Evolutionary conservation across 805 yeast genomes (phyloP), one percentile per base, ranked within the genome.

Genomic region (Lachancea lanzarotensis): DNA sequence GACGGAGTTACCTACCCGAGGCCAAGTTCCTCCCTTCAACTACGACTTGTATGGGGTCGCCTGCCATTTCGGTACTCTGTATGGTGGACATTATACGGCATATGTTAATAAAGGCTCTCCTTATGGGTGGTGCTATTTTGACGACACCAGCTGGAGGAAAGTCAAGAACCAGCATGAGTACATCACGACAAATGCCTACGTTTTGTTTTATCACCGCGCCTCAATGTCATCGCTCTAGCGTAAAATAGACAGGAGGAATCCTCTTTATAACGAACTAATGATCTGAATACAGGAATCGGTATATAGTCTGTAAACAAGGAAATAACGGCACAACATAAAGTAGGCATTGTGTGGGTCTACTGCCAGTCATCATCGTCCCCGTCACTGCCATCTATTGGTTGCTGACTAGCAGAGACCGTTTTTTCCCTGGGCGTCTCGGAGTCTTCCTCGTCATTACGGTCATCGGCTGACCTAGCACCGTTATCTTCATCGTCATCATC

Each of bases 41-140:
- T 90, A 89, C 62, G 76, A 76, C 49, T 63, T 90, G 18, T 83
- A 77, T 56, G 95, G 85, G 0, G 95, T 89, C 1, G 87, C 87
- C 13, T 81, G 86, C 52, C 97, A 90, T 63, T 79, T 68, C 49
- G 97, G 97, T 11, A 80, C 84, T 33, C 70, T 90, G 32, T 76
- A 81, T 35, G 84, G 90, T 8, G 97, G 97, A 0, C 97, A 90
- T 63, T 90, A 90, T 63, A 90, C 96, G 0, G 69, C 95, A 1
- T 85, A 72, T 57, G 91, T 86, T 3, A 68, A 79, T 57, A 86
- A 86, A 55, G 80, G 79, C 20, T 60, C 62, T 17, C 64, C 57
- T 33, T 68, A 69, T 45, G 83, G 81, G 1, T 89, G 96, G 96
- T 79, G 85, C 55, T 77, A 80, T 49, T 89, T 82, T 62, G 96